Evolutionary conservation across 1,284 basidiomycete genomes (phyloP).

Genomic region (Psilocybe mexicana): DNA sequence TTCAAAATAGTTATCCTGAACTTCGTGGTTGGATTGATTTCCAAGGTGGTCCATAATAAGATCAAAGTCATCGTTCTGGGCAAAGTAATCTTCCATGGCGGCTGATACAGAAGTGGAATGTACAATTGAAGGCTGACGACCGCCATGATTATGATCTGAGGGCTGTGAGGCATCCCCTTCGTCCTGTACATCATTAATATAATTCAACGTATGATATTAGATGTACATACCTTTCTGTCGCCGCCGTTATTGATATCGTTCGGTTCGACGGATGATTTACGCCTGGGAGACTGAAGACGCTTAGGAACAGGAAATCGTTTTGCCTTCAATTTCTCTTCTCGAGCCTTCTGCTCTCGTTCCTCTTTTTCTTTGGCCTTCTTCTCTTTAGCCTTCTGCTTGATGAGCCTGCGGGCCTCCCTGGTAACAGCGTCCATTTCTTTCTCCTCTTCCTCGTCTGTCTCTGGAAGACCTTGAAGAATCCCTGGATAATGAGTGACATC

Average conservation of each 20-base stretch:
- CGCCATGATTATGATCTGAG: background rate
- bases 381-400: constrained; percentile 26
- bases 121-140: background rate
- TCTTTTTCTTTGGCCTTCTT: constrained; percentile 26
- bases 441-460: constrained; percentile 39
- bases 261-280: background rate
- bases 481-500: constrained; percentile 25
- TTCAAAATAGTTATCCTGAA: constrained; percentile 2
- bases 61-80: background rate
- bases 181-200: background rate
- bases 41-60: constrained; percentile 6
- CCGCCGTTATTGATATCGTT: background rate
- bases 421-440: constrained; percentile 21
- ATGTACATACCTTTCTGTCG: background rate
- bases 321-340: constrained; percentile 9
- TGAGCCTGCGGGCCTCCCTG: constrained; percentile 30
- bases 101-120: background rate
- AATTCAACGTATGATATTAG: background rate
- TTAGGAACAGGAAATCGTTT: constrained; percentile 7
- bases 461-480: constrained; percentile 35
- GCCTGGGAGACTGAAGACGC: background rate
- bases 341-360: constrained; percentile 10
- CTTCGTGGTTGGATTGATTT: constrained; percentile 6
- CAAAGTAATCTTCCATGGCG: background rate
- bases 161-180: background rate